Percentiles rank a stretch among this genome's conserved stretches.
phyloP scores from a whole-genome alignment of 2,329 filamentous ascomycete species.

The Pseudocercospora cruenta region DNA sequence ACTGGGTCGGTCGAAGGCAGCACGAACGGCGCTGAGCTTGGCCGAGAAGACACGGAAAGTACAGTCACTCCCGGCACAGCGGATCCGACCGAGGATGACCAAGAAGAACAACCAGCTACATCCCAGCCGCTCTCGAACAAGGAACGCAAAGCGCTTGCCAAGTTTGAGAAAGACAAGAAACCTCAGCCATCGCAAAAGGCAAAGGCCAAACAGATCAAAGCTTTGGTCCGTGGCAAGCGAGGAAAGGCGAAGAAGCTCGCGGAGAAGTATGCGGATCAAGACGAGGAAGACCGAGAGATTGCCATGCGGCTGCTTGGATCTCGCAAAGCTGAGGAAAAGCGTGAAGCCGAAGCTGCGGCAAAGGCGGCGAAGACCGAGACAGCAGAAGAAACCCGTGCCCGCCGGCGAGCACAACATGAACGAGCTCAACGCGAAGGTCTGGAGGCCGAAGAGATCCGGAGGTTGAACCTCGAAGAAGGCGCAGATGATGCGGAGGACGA shows the following conservation, averaged over 20 bases:
- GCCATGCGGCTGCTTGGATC: conserved; percentile 88
- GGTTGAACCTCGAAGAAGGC: conserved; percentile 62
- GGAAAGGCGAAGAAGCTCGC: conserved; percentile 86
- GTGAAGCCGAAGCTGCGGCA: conserved; percentile 63
- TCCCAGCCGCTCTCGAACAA: conserved; percentile 40
- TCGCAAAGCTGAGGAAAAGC: conserved; percentile 66
- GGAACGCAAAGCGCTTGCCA: conserved; percentile 34
- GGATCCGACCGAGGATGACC: conserved; percentile 28
- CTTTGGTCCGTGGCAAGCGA: conserved; percentile 67
- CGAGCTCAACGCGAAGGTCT: conserved; percentile 75
- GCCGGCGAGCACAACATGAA: conserved; percentile 78
- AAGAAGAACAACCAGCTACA: conserved; percentile 32
- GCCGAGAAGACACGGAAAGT: conserved; percentile 14
- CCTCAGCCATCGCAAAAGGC: conserved; percentile 26
- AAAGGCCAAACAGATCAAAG: conserved; percentile 23
- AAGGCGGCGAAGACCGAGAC: conserved; percentile 68
- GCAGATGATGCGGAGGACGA: conserved; percentile 44
- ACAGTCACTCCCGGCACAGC: conserved; percentile 9
- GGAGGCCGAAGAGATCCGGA: conserved; percentile 72
- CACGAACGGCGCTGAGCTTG: conserved; percentile 10
- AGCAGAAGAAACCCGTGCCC: conserved; percentile 67
- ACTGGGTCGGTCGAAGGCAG: conserved; percentile 30
- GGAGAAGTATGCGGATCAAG: conserved; percentile 88
- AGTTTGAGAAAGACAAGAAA: conserved; percentile 23
- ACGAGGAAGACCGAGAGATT: conserved; percentile 85